These are phyloP conservation scores for Aaosphaeria pasadenensis DNA, from an alignment of 2,329 filamentous ascomycete species.

Conservation along the genomic window DNA sequence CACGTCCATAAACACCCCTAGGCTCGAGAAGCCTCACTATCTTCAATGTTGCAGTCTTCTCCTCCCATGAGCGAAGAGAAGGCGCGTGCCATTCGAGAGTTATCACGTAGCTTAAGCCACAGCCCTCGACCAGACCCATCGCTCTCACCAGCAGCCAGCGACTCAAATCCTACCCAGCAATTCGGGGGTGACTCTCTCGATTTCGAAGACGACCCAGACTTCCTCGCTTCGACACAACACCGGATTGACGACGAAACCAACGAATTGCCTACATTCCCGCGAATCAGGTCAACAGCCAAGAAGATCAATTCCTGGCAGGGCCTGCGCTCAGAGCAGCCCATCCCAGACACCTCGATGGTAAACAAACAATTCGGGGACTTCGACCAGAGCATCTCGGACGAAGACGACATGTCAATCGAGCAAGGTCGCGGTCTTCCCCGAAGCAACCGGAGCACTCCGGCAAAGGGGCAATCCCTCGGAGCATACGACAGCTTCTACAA, in stretches of 20 bases:
- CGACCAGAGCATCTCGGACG: slow-evolving; percentile 39
- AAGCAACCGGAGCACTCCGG: slow-evolving; percentile 34
- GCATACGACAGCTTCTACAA: slow-evolving; percentile 50
- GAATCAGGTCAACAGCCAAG: slow-evolving; percentile 38
- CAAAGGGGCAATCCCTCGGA: slow-evolving; percentile 49
- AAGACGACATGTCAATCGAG: slow-evolving; percentile 55
- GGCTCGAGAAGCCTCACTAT: slow-evolving; percentile 17
- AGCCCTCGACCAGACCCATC: slow-evolving; percentile 30
- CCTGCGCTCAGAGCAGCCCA: slow-evolving; percentile 29
- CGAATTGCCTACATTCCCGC: slow-evolving; percentile 27
- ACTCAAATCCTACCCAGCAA: slow-evolving; percentile 35
- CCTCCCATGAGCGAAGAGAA: slow-evolving; percentile 35
- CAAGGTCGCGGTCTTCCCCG: slow-evolving; percentile 51
- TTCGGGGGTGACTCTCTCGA: slow-evolving; percentile 23
- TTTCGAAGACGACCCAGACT: slow-evolving; percentile 35
- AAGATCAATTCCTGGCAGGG: slow-evolving; percentile 37
- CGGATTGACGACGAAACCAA: slow-evolving; percentile 35
- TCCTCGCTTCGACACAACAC: slow-evolving; percentile 38
- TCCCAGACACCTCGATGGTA: slow-evolving; percentile 37
- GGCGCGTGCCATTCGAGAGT: slow-evolving; percentile 35
- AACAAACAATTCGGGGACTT: slow-evolving; percentile 40
- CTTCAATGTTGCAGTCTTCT: slow-evolving; percentile 33
- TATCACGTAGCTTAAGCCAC: slow-evolving; percentile 33
- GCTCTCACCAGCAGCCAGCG: slow-evolving; percentile 27
- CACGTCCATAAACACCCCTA: slow-evolving; percentile 13